These are phyloP conservation scores for Aspergillus homomorphus DNA, from an alignment of 495 filamentous ascomycete species.

Conservation along the genomic window DNA sequence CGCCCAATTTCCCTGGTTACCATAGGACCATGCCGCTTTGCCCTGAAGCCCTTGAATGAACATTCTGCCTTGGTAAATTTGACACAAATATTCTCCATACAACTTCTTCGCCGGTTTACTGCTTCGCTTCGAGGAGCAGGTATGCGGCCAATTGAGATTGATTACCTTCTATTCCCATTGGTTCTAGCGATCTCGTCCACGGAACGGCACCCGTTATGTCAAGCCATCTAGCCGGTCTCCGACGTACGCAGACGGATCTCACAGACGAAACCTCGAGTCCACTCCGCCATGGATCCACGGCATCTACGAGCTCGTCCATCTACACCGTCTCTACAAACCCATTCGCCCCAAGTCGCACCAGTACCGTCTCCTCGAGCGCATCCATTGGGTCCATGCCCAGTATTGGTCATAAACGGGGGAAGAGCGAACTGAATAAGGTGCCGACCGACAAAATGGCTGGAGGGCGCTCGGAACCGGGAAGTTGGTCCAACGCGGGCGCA, in stretches of 20 bases:
- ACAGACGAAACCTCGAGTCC: conserved; percentile 55
- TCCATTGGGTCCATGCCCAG: conserved; percentile 57
- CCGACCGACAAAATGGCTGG: conserved; percentile 36
- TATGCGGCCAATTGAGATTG: conserved; percentile 41
- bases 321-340: conserved; percentile 68
- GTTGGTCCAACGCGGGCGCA: conserved; percentile 45
- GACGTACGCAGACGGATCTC: conserved; percentile 66
- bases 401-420: conserved; percentile 68
- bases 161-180: conserved; percentile 24
- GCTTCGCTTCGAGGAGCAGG: conserved; percentile 38
- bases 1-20: conserved; percentile 19
- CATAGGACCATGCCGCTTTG: conserved; percentile 22
- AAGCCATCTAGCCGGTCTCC: conserved; percentile 43
- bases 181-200: conserved; percentile 31
- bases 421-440: conserved; percentile 63
- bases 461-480: conserved; percentile 20
- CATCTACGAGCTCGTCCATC: conserved; percentile 73
- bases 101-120: conserved; percentile 13
- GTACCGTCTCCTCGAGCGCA: conserved; percentile 71
- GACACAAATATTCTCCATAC: conserved; percentile 1
- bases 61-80: conserved; percentile 25
- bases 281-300: conserved; percentile 69
- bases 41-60: conserved; percentile 26
- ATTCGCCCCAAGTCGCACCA: conserved; percentile 67
- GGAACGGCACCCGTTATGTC: conserved; percentile 38